phyloP scores from a whole-genome alignment of 2,329 filamentous ascomycete species.

The Teratosphaeria pseudoeucalypti region DNA sequence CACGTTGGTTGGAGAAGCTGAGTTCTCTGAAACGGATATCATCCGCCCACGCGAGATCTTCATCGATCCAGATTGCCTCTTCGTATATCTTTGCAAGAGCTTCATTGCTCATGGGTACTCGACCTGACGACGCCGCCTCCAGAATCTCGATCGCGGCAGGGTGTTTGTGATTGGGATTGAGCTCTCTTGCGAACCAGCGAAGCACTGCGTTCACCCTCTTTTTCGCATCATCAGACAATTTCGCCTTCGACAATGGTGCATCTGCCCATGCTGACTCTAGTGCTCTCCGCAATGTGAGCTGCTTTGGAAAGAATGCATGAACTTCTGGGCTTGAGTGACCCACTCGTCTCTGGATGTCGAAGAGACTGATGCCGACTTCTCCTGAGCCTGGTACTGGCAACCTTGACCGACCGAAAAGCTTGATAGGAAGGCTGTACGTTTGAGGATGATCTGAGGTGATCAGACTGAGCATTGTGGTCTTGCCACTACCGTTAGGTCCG shows the following conservation, averaged over 20 bases:
- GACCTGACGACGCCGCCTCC: not conserved
- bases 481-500: slow-evolving; percentile 86
- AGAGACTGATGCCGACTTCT: slow-evolving; percentile 68
- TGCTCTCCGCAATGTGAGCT: slow-evolving; percentile 60
- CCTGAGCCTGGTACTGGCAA: slow-evolving; percentile 56
- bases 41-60: slow-evolving; percentile 52
- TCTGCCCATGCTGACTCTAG: slow-evolving; percentile 85
- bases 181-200: slow-evolving; percentile 65
- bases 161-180: slow-evolving; percentile 45
- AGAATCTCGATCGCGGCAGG: slow-evolving; percentile 6
- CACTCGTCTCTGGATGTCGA: slow-evolving; percentile 81
- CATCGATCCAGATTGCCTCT: slow-evolving; percentile 8
- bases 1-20: slow-evolving; percentile 71
- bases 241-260: slow-evolving; percentile 65
- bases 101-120: slow-evolving; percentile 2
- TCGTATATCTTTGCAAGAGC: slow-evolving; percentile 7
- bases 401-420: slow-evolving; percentile 71
- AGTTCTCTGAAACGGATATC: slow-evolving; percentile 60
- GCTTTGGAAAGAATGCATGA: slow-evolving; percentile 80
- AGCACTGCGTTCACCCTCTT: slow-evolving; percentile 59
- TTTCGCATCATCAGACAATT: slow-evolving; percentile 47
- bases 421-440: slow-evolving; percentile 79
- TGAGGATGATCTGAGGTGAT: slow-evolving; percentile 95
- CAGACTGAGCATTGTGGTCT: slow-evolving; percentile 85
- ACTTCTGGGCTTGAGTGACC: slow-evolving; percentile 92